Base-by-base conservation (phyloP, 305 asterid species). In the Fraxinus xanthoxyloides region DNA sequence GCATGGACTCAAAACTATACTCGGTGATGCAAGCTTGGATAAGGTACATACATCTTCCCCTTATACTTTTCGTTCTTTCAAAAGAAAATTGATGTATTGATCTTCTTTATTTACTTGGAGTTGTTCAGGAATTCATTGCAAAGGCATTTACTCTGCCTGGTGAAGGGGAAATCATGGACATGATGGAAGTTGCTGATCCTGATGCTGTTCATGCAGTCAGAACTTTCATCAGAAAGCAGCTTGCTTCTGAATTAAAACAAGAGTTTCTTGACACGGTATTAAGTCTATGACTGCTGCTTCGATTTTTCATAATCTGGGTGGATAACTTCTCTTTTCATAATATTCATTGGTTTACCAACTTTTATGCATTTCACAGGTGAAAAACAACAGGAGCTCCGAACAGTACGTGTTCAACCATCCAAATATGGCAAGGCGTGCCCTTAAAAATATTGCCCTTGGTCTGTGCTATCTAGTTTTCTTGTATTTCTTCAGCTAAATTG, bases 131-230 rank as follows among this genome's bases (percentile, higher is more conserved):
- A 88, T 96, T 96, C 83, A 93, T 93, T 85, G 93, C 99, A 1
- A 94, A 92, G 93, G 97, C 99, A 77, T 79, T 96, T 72, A 94
- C 97, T 83, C 86, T 96, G 51, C 99, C 99, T 2, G 98, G 98
- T 81, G 90, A 82, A 82, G 98, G 98, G 26, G 99, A 96, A 89
- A 93, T 96, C 86, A 94, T 94, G 98, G 99, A 96, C 91, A 79
- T 94, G 93, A 87, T 96, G 98, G 93, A 90, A 82, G 93, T 93
- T 82, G 99, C 98, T n/a, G 99, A 96, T 84, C 98, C 99, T 1
- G 99, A 96, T 85, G 98, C 99, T 35, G 98, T 96, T 85, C 94
- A 93, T 80, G 91, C 97, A 2, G 99, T 94, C 81, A 87, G 97
- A 72, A 82, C 84, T 72, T 96, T 92, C 86, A 88, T 96, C 86